phyloP scores from a whole-genome alignment of 495 filamentous ascomycete species.

The Hypoxylon perforatum region DNA sequence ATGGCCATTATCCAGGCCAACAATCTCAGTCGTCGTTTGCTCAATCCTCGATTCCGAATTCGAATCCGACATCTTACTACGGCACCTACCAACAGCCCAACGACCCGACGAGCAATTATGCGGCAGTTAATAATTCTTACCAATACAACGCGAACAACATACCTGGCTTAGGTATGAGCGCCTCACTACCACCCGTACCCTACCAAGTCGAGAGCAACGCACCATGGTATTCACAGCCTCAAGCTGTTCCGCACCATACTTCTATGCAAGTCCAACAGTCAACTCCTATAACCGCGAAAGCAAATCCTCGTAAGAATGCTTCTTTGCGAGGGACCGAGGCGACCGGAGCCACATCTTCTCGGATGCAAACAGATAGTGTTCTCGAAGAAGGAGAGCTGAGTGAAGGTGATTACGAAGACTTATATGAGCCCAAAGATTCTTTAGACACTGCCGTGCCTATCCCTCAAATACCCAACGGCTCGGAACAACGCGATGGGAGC shows the following conservation, averaged over 20 bases:
- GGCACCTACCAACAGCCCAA: slow-evolving; percentile 20
- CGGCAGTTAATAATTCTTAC: slow-evolving; percentile 48
- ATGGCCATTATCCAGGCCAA: slow-evolving; percentile 48
- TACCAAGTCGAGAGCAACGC: slow-evolving; percentile 12
- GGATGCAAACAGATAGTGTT: slow-evolving; percentile 16
- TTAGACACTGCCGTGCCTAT: slow-evolving; percentile 23
- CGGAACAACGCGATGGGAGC: slow-evolving; percentile 33
- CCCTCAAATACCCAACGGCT: slow-evolving; percentile 11
- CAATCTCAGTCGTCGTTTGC: slow-evolving; percentile 34
- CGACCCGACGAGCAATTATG: slow-evolving; percentile 35
- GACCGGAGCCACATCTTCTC: neutral
- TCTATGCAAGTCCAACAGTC: slow-evolving; percentile 10
- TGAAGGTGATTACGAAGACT: slow-evolving; percentile 67
- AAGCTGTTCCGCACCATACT: slow-evolving; percentile 5
- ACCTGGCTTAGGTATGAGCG: slow-evolving; percentile 54
- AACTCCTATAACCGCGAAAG: slow-evolving; percentile 11
- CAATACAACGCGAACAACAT: slow-evolving; percentile 54
- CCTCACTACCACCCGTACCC: slow-evolving; percentile 14
- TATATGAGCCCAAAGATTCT: slow-evolving; percentile 53
- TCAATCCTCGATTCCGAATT: slow-evolving; percentile 27
- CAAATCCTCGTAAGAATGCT: neutral
- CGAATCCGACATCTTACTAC: slow-evolving; percentile 31
- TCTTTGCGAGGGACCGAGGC: neutral
- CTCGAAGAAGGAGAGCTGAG: slow-evolving; percentile 82
- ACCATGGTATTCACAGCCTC: slow-evolving; percentile 28